These are phyloP conservation scores for Tritrichomonas musculus DNA, from an alignment of 208 protist genomes.

Conservation along the genomic window DNA sequence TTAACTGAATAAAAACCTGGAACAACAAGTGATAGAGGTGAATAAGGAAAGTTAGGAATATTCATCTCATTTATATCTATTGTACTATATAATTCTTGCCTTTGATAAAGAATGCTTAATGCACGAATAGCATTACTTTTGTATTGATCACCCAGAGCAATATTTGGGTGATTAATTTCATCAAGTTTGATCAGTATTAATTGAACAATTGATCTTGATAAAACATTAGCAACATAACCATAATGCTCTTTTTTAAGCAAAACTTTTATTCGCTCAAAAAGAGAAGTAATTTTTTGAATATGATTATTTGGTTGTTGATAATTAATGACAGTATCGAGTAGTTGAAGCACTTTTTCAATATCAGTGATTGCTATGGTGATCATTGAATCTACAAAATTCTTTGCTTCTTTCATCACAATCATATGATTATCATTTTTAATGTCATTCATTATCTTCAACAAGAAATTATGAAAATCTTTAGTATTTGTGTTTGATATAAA, in stretches of 20 bases:
- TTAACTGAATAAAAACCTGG: neutral
- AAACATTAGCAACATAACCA: too few species aligned
- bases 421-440: neutral
- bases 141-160: too few species aligned
- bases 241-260: neutral
- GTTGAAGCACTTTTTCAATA: neutral
- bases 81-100: neutral
- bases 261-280: neutral
- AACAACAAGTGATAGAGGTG: neutral
- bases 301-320: neutral
- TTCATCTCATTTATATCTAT: neutral
- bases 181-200: too few species aligned
- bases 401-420: neutral
- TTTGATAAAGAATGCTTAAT: neutral
- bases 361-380: neutral
- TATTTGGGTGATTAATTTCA: too few species aligned
- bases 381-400: neutral
- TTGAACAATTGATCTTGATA: neutral
- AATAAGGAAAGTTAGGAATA: neutral
- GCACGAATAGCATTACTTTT: neutral
- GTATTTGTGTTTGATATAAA: neutral
- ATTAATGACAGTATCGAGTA: neutral
- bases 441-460: too few species aligned
- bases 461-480: neutral
- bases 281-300: neutral